These are phyloP conservation scores for Hanseniaspora vineae DNA, from an alignment of 805 yeast species.

Conservation along the genomic window DNA sequence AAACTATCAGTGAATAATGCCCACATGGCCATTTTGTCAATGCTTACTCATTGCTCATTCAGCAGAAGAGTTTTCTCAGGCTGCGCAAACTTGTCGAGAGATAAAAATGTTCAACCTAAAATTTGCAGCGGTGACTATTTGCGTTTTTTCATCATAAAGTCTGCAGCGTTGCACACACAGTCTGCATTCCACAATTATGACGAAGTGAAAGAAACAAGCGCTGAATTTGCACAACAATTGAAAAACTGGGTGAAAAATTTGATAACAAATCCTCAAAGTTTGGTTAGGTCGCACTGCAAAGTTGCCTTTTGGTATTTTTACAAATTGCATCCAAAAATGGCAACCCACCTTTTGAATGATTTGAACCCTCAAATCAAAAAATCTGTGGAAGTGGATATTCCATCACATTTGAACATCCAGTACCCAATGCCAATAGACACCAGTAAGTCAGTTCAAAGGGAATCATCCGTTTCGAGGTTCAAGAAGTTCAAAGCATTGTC, in stretches of 20 bases:
- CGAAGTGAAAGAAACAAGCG: slow-evolving; percentile 14
- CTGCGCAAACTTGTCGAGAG: slow-evolving; percentile 40
- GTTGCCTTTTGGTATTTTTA: slow-evolving; percentile 60
- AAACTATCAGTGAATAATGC: slow-evolving; percentile 16
- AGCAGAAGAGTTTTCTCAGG: slow-evolving; percentile 38
- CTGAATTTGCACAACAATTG: slow-evolving; percentile 31
- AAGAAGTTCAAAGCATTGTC: slow-evolving; percentile 7
- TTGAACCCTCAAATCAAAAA: slow-evolving; percentile 4
- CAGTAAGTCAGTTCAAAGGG: no score
- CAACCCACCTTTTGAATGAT: slow-evolving; percentile 26
- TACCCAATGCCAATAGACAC: neutral
- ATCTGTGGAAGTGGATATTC: neutral
- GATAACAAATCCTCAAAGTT: slow-evolving; percentile 58
- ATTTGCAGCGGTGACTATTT: slow-evolving; percentile 60
- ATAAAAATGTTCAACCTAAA: slow-evolving; percentile 62
- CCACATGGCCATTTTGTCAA: neutral
- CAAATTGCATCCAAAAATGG: slow-evolving; percentile 39
- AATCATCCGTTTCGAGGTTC: neutral
- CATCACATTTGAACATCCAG: neutral
- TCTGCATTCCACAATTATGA: slow-evolving; percentile 7
- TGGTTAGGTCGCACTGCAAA: slow-evolving; percentile 67
- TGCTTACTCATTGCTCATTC: slow-evolving; percentile 22
- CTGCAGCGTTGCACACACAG: slow-evolving; percentile 20
- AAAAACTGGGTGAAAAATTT: slow-evolving; percentile 39
- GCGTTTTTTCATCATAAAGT: slow-evolving; percentile 44